Evolutionary conservation across 2,329 filamentous ascomycete species (phyloP).

Genomic region (Colletotrichum spinosum): DNA sequence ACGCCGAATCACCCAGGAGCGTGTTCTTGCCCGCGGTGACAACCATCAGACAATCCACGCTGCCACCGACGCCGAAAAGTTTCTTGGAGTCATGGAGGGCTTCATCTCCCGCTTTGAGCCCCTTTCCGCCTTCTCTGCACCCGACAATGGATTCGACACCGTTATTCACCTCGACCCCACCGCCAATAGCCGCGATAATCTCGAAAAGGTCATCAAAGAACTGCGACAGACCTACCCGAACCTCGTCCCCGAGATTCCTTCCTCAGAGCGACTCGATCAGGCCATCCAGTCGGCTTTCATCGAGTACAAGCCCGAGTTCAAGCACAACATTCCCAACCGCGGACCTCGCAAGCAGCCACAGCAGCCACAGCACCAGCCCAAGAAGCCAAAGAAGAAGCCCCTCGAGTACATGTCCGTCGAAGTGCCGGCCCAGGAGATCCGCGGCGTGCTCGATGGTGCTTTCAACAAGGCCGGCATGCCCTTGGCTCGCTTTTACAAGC

Average conservation of each 20-base stretch:
- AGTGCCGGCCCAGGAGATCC: constrained; percentile 56
- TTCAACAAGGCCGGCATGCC: constrained; percentile 65
- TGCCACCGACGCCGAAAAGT: constrained; percentile 77
- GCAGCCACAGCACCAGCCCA: constrained; percentile 44
- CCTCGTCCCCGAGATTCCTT: constrained; percentile 78
- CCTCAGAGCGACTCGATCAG: constrained; percentile 78
- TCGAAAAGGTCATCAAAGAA: constrained; percentile 80
- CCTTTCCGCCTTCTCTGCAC: constrained; percentile 72
- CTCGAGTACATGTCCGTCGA: constrained; percentile 69
- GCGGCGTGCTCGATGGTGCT: constrained; percentile 72
- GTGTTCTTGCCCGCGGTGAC: constrained; percentile 87
- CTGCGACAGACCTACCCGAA: constrained; percentile 84
- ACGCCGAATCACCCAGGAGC: constrained; percentile 77
- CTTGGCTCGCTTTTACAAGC: constrained; percentile 76
- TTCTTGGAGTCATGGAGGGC: constrained; percentile 92
- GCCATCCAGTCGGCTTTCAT: constrained; percentile 82
- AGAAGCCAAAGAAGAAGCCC: constrained; percentile 57
- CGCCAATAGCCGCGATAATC: constrained; percentile 82
- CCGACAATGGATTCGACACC: constrained; percentile 85
- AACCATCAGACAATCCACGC: constrained; percentile 99
- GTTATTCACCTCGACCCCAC: constrained; percentile 87
- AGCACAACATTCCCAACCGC: constrained; percentile 77
- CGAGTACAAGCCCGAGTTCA: constrained; percentile 81
- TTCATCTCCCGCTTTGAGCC: constrained; percentile 90
- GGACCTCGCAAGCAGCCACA: constrained; percentile 53